Percentiles rank a stretch among this genome's conserved stretches.
These are phyloP conservation scores for Candida sakaeoensis DNA, from an alignment of 805 yeast genomes.

Conservation along the genomic window DNA sequence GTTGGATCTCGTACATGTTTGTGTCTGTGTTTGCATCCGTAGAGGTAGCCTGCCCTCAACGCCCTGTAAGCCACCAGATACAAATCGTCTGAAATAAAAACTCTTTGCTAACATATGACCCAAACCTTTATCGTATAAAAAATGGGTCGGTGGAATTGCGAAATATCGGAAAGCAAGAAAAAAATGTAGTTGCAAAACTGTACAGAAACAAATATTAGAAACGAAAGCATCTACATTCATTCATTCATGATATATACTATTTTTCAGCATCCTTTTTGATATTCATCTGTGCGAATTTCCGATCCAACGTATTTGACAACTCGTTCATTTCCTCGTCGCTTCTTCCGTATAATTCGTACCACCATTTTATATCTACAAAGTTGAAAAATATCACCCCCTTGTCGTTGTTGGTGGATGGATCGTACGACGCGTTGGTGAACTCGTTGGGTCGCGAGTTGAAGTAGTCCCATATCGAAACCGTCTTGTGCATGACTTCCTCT, in stretches of 20 bases:
- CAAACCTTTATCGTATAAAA: neutral
- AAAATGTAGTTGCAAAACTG: neutral
- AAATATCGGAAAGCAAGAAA: slow-evolving; percentile 1
- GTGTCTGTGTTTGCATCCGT: neutral
- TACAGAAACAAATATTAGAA: neutral
- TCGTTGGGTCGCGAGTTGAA: slow-evolving; percentile 72
- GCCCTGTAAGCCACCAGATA: slow-evolving; percentile 30
- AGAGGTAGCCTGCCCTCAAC: slow-evolving; percentile 35
- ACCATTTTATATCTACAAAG: slow-evolving; percentile 68
- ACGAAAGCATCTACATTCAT: neutral
- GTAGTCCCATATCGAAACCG: slow-evolving; percentile 91
- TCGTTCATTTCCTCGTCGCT: slow-evolving; percentile 54
- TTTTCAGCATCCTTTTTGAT: slow-evolving; percentile 1
- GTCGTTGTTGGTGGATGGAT: slow-evolving; percentile 19
- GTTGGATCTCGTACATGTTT: slow-evolving; percentile 2
- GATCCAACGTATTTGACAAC: slow-evolving; percentile 35
- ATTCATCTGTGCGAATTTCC: slow-evolving; percentile 39
- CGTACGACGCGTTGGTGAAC: slow-evolving; percentile 55
- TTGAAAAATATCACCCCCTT: slow-evolving; percentile 54
- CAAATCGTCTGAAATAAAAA: slow-evolving; percentile 13
- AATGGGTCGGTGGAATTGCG: slow-evolving; percentile 1
- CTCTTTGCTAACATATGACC: neutral
- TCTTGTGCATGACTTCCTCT: slow-evolving; percentile 32
- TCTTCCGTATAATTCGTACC: slow-evolving; percentile 83
- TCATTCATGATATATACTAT: neutral